Conservation (phyloP, 306 rosid genomes). For the Medicago lupulina region DNA sequence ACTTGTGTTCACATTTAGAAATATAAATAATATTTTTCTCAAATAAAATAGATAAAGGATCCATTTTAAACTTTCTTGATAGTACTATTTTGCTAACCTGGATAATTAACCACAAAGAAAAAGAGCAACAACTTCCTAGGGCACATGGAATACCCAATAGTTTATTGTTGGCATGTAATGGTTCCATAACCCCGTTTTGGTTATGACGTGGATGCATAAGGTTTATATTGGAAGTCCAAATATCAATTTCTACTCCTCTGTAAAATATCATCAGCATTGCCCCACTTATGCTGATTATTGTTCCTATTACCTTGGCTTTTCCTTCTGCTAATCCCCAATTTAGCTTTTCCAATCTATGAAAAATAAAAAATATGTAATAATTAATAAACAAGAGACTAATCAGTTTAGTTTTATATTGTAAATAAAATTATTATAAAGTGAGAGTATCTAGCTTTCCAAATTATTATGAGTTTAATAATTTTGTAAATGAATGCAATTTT, state of each 20-base stretch:
- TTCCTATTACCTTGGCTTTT: constrained; percentile 53
- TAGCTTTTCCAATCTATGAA: constrained; percentile 42
- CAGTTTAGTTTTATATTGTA: not conserved
- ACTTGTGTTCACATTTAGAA: too few species aligned
- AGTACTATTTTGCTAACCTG: constrained; percentile 42
- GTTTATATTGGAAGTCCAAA: constrained; percentile 40
- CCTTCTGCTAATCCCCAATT: constrained; percentile 43
- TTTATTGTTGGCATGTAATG: not conserved
- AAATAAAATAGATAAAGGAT: too few species aligned
- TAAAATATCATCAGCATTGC: constrained; percentile 54
- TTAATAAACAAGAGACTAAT: not conserved
- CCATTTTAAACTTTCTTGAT: too few species aligned
- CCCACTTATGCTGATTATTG: constrained; percentile 48
- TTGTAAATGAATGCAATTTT: too few species aligned
- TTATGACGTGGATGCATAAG: constrained; percentile 35
- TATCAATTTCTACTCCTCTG: constrained; percentile 44
- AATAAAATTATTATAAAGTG: not conserved
- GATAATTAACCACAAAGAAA: constrained; percentile 51
- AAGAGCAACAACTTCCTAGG: constrained; percentile 38
- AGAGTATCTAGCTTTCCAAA: not conserved
- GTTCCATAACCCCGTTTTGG: not conserved
- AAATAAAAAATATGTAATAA: constrained; percentile 16
- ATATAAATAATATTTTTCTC: too few species aligned
- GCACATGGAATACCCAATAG: constrained; percentile 27
- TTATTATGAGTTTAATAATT: not conserved